Base-by-base conservation (phyloP, 2,329 filamentous ascomycete species). In the Tolypocladium sp. region DNA sequence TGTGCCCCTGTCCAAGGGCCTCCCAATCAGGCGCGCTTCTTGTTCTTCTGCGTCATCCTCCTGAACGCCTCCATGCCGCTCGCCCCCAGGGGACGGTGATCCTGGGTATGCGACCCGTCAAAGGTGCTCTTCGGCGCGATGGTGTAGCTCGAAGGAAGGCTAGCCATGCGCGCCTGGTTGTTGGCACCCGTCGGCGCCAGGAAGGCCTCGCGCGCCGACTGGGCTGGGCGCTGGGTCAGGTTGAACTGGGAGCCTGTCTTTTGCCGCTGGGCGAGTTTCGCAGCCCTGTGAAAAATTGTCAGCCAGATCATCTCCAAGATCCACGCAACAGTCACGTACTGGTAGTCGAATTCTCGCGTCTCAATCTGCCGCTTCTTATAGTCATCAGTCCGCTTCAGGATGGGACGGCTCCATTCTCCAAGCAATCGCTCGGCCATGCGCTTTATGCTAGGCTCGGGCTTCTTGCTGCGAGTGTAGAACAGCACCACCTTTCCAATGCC, bases 391-490 rank as follows among this genome's bases (percentile, higher is more conserved):
- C 92, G 87, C 77, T 95, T 93, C 58, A 99, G 81, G 63, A 99
- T 96, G 4, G 93, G 92, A 46, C 94, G 83, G 64, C 92, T 96
- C 94, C 94, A 99, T 71, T 97, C 93, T 59, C 90, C 91, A 59
- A 97, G 81, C n/a, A 97, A 80, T 55, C 90, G 86, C 77, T 97
- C 92, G 0, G 94, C 94, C 76, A 92, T 91, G 65, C 93, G 87
- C 79, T 97, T 97, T 79, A 99, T 97, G 62, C 82, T 83, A 5
- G 88, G 79, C 74, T 97, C 91, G 1, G 92, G 89, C 65, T 91
- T 88, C 77, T 92, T 95, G 79, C 90, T 96, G 75, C 92, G 92
- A 56, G 92, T 97, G 76, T 99, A 99, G 77, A 97, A 99, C 63
- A 96, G 84, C 57, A 97, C 89, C 55, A 99, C 91, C 73, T 97